Evolutionary conservation across 108 stramenopile species (phyloP), one percentile per base, ranked within the genome.

Genomic region (Schizochytrium sp.): DNA sequence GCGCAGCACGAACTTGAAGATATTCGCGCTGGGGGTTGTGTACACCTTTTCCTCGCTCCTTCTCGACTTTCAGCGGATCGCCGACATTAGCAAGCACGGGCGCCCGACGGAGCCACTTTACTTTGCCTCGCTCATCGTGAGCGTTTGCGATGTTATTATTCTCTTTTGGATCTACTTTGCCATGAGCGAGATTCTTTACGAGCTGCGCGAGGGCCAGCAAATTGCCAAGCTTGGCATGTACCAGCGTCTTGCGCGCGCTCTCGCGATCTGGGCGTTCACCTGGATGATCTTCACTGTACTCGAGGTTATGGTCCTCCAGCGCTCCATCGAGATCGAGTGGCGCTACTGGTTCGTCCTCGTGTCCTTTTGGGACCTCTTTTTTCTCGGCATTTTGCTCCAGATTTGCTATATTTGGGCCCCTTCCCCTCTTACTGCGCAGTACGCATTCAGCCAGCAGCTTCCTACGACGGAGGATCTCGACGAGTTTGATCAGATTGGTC

Each of bases 141-240:
- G 48, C 51, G 51, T 83, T 23, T 83, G 76, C 28, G 76, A 83
- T 23, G 76, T 83, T 8, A 53, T 83, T 16, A 83, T 83, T 23
- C 51, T 83, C 45, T 83, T 83, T 53, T 83, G 76, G 76, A 53
- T 83, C 76, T 83, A 83, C 76, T 83, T 53, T 23, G 76, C 76
- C 19, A 83, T 83, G 48, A 53, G 48, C 19, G 48, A 83, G 76
- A 23, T 83, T 12, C 51, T 83, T 4, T 53, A 53, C 76, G 76
- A 83, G 76, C 76, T 83, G 18, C 76, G 76, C 76, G 76, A 83
- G 76, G 76, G 43, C 1, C 45, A 83, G 51, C 76, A 83, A 4
- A 83, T 83, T 12, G 76, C 51, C 48, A 83, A 83, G 76, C 76
- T 83, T 12, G 76, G 76, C 48, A 47, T 83, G 48, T 83, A 83